Percentiles rank a stretch among this genome's conserved stretches.
Evolutionary conservation across 192 early-diverging fungal genomes (phyloP).

Genomic region (Cladochytrium replicatum): DNA sequence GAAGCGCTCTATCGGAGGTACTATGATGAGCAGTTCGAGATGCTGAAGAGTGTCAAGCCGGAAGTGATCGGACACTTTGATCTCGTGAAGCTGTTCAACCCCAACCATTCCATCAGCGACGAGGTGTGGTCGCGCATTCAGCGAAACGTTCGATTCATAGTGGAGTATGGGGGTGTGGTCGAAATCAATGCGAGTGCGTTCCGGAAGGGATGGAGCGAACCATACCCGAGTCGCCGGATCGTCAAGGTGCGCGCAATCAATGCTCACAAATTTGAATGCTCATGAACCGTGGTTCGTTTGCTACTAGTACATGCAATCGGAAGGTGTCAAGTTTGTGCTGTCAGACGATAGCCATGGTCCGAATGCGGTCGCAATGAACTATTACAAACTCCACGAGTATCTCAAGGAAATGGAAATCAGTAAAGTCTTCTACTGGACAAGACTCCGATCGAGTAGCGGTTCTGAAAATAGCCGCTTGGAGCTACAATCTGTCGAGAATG

Average conservation of each 20-base stretch:
- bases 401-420: slow-evolving; percentile 55
- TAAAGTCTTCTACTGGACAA: too few relatives aligned
- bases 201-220: slow-evolving; percentile 75
- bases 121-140: slow-evolving; percentile 41
- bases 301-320: slow-evolving; percentile 43
- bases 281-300: background rate
- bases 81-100: slow-evolving; percentile 74
- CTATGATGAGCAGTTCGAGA: slow-evolving; percentile 79
- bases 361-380: slow-evolving; percentile 75
- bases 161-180: slow-evolving; percentile 74
- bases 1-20: slow-evolving; percentile 59
- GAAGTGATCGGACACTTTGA: slow-evolving; percentile 95
- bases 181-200: slow-evolving; percentile 91
- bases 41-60: slow-evolving; percentile 64
- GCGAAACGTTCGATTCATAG: slow-evolving; percentile 75
- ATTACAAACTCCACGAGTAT: slow-evolving; percentile 62
- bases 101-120: slow-evolving; percentile 21
- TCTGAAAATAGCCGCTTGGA: too few relatives aligned
- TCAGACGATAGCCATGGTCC: slow-evolving; percentile 94
- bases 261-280: background rate
- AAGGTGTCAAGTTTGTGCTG: slow-evolving; percentile 68
- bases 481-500: too few relatives aligned
- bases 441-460: too few relatives aligned
- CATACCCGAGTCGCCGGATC: slow-evolving; percentile 84
- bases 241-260: slow-evolving; percentile 42